Evolutionary conservation across 306 rosid genomes (phyloP).

Genomic region (Biancaea sappan): DNA sequence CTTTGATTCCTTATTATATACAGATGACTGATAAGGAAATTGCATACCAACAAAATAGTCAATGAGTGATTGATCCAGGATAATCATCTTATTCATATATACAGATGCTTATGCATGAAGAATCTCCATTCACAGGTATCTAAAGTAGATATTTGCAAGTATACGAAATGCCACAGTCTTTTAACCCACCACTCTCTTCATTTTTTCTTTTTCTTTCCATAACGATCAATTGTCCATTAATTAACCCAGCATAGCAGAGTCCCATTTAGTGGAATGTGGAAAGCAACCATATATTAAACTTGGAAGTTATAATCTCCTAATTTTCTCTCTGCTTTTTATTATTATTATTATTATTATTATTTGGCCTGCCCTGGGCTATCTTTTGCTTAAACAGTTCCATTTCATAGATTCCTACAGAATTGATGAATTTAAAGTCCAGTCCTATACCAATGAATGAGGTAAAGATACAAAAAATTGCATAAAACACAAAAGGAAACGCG

Average conservation of each 20-base stretch:
- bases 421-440: neutral
- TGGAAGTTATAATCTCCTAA: neutral
- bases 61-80: neutral
- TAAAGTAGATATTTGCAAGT: neutral
- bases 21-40: slow-evolving; percentile 50
- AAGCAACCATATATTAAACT: neutral
- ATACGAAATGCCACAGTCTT: neutral
- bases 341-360: no score
- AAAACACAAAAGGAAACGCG: neutral
- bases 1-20: slow-evolving; percentile 60
- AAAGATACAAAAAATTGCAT: neutral
- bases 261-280: neutral
- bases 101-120: neutral
- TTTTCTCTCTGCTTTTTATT: neutral
- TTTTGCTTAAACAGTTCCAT: neutral
- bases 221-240: neutral
- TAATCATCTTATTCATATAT: neutral
- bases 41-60: slow-evolving; percentile 18
- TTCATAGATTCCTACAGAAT: neutral
- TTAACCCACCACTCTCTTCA: neutral
- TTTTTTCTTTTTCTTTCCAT: neutral
- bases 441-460: neutral
- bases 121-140: neutral
- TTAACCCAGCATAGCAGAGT: neutral
- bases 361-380: no score